Evolutionary conservation across 83 land plant genomes (phyloP).

Genomic region (Diphasiastrum complanatum): DNA sequence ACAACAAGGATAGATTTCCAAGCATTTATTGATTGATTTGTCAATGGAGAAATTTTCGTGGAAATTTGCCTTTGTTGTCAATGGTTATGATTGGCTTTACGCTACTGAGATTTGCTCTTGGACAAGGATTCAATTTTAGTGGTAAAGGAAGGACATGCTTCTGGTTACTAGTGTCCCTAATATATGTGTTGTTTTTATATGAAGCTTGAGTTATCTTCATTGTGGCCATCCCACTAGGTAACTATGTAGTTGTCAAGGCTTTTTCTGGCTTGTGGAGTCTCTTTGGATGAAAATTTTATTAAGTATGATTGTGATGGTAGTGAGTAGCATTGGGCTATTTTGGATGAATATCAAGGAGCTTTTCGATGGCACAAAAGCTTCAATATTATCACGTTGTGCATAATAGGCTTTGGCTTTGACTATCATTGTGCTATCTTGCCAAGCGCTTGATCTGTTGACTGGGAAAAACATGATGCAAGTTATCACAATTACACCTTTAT

Average conservation of each 20-base stretch:
- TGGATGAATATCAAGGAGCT: slow-evolving; percentile 60
- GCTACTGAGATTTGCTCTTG: slow-evolving; percentile 27
- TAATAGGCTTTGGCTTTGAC: slow-evolving; percentile 81
- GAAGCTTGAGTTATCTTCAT: slow-evolving; percentile 60
- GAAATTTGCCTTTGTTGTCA: slow-evolving; percentile 56
- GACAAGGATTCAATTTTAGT: slow-evolving; percentile 23
- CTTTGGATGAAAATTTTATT: too few species aligned
- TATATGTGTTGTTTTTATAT: slow-evolving; percentile 53
- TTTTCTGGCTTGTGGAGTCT: not conserved
- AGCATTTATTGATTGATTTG: slow-evolving; percentile 31
- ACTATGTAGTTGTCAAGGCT: slow-evolving; percentile 62
- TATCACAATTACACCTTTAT: slow-evolving; percentile 93
- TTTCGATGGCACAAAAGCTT: slow-evolving; percentile 88
- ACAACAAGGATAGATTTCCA: slow-evolving; percentile 40
- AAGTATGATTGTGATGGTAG: slow-evolving; percentile 5
- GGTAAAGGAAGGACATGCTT: slow-evolving; percentile 53
- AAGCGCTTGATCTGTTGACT: slow-evolving; percentile 13
- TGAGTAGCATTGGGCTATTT: slow-evolving; percentile 44
- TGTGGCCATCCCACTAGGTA: slow-evolving; percentile 45
- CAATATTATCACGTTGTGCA: slow-evolving; percentile 62
- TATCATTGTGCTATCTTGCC: slow-evolving; percentile 49
- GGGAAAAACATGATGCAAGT: too few species aligned
- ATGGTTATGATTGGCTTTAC: slow-evolving; percentile 42
- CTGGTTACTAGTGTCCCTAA: slow-evolving; percentile 52
- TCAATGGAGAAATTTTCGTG: slow-evolving; percentile 79